Evolutionary conservation across 148 eudicot species (phyloP), one percentile per base, ranked within the genome.

Genomic region (Arctostaphylos glauca): DNA sequence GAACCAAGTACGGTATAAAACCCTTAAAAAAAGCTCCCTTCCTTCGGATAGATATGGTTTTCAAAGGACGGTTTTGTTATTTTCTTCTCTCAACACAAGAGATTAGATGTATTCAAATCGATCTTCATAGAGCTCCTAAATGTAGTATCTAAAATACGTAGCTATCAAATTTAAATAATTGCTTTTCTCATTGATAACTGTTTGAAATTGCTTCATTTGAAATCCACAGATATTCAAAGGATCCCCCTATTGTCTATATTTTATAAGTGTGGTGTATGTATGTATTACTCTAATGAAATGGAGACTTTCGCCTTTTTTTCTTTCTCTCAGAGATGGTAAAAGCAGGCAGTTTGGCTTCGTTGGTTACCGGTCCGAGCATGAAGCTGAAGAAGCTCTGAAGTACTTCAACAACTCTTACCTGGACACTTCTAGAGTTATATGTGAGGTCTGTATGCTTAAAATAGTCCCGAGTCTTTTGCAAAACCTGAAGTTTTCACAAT

Each of bases 311-410:
- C 10, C 0, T n/a, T 78, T 38, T 50, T 23, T 54, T 66, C 12
- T 79, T 80, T 82, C 55, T 70, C 55, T 70, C 87, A 96, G 99
- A 76, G 95, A 94, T 84, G 99, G 99, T 41, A 94, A 94, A 89
- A 94, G 94, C 87, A 83, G 99, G 64, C 93, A 93, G 56, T 96
- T 96, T 86, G 99, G 97, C 14, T 96, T 93, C 84, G 87, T 96
- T 81, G 99, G 99, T 47, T 96, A 82, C 60, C 87, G 98, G 49
- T 92, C 97, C 0, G 93, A 87, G 82, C 84, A 86, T 43, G 98
- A 96, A 89, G 99, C 99, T 2, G 83, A 87, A 59, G 91, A 90
- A 84, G 99, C 99, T 82, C 76, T 94, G 47, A 88, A 86, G 49
- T 96, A 90, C 87, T 96, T 96, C 86, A 86, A 94, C 83, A 93